A percentile compares a stretch with the other conserved stretches of the same genome.
phyloP scores from a whole-genome alignment of 2,329 filamentous ascomycete species.

The Colletotrichum sp. region DNA sequence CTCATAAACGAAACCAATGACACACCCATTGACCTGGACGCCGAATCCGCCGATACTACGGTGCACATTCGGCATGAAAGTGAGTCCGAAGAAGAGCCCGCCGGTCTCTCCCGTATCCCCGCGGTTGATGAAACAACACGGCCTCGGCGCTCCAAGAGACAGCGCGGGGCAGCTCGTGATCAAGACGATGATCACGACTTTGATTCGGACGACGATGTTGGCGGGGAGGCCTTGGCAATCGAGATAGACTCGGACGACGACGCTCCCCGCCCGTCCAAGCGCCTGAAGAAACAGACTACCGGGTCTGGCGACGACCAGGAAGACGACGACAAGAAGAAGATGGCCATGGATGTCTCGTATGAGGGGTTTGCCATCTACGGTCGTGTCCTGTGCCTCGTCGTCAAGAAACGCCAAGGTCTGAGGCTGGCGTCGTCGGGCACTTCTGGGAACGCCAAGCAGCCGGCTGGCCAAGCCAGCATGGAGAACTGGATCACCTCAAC shows the following conservation, averaged over 20 bases:
- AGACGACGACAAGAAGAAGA: slow-evolving; percentile 85
- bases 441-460: slow-evolving; percentile 45
- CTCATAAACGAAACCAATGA: slow-evolving; percentile 63
- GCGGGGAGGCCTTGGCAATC: slow-evolving; percentile 34
- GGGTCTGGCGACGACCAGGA: slow-evolving; percentile 33
- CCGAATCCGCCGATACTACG: slow-evolving; percentile 33
- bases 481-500: slow-evolving; percentile 85
- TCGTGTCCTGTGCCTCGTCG: slow-evolving; percentile 87
- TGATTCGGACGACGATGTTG: slow-evolving; percentile 31
- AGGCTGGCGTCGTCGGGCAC: slow-evolving; percentile 23
- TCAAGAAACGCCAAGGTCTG: slow-evolving; percentile 74
- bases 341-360: slow-evolving; percentile 84
- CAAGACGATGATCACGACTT: slow-evolving; percentile 33
- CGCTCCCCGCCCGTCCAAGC: slow-evolving; percentile 48
- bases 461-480: slow-evolving; percentile 72
- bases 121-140: slow-evolving; percentile 29
- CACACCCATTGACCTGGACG: slow-evolving; percentile 58
- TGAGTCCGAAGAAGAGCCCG: slow-evolving; percentile 60
- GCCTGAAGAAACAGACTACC: slow-evolving; percentile 43
- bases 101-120: slow-evolving; percentile 63
- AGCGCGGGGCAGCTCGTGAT: slow-evolving; percentile 33
- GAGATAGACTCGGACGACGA: slow-evolving; percentile 44
- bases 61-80: slow-evolving; percentile 60
- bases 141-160: slow-evolving; percentile 25
- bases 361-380: slow-evolving; percentile 97